Conservation (phyloP, 164 flowering plant genomes). For the Platanus orientalis region DNA sequence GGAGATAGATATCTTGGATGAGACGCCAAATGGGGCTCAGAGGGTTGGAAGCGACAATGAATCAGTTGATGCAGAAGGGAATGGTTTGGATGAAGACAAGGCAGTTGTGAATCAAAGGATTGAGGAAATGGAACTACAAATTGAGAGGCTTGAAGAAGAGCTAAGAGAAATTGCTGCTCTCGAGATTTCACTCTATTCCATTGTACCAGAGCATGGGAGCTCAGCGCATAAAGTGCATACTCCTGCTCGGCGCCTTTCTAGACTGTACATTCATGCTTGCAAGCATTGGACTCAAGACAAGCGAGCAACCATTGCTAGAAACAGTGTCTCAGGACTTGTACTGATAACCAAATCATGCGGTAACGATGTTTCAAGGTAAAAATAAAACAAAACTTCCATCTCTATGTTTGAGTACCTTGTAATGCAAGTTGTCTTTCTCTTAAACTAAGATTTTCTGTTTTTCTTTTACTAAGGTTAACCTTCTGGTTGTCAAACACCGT, state of each 20-base stretch:
- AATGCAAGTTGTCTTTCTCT: constrained; percentile 1
- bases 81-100: constrained; percentile 36
- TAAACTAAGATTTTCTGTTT: constrained; percentile 7
- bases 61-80: constrained; percentile 34
- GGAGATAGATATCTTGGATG: constrained; percentile 48
- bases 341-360: constrained; percentile 87
- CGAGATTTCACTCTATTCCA: constrained; percentile 90
- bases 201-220: constrained; percentile 94
- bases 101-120: constrained; percentile 43
- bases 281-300: constrained; percentile 79
- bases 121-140: constrained; percentile 71
- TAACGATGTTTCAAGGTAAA: constrained; percentile 88
- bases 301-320: constrained; percentile 81
- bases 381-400: constrained; percentile 1
- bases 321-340: constrained; percentile 87
- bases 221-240: constrained; percentile 98
- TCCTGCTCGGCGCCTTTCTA: constrained; percentile 96
- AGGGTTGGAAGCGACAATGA: constrained; percentile 58
- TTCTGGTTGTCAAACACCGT: constrained; percentile 94
- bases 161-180: constrained; percentile 95
- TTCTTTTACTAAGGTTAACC: constrained; percentile 56
- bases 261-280: constrained; percentile 91
- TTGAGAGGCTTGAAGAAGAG: constrained; percentile 85
- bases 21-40: constrained; percentile 45
- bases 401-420: constrained; percentile 3